These are phyloP conservation scores for Pelargonium australe DNA, from an alignment of 441 rosid species.

Conservation along the genomic window DNA sequence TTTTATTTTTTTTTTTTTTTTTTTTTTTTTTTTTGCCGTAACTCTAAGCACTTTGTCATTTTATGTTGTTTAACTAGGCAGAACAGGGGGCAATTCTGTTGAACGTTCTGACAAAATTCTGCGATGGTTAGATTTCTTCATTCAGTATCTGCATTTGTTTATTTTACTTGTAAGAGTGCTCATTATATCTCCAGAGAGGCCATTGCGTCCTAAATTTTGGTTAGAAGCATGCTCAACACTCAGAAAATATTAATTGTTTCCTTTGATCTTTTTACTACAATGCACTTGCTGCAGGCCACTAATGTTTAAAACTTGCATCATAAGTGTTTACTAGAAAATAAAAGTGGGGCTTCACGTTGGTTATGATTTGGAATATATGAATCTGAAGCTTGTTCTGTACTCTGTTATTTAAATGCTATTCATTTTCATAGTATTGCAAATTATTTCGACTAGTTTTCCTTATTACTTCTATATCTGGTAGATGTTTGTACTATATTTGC, in stretches of 20 bases:
- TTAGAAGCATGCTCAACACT: conserved; percentile 1
- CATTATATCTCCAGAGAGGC: not conserved
- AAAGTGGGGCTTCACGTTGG: not conserved
- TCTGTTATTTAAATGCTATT: not conserved
- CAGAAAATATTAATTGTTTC: not conserved
- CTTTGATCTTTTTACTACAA: not conserved
- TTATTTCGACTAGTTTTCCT: not conserved
- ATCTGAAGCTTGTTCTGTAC: not conserved
- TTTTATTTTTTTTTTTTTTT: too few species aligned
- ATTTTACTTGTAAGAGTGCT: not conserved
- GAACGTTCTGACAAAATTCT: conserved; percentile 85
- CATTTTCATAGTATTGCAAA: not conserved
- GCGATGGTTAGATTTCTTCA: conserved; percentile 44
- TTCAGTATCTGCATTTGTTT: not conserved
- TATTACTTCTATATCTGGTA: not conserved
- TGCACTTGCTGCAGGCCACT: not conserved
- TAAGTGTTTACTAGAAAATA: not conserved
- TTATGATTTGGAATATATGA: not conserved
- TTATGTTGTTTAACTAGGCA: conserved; percentile 45
- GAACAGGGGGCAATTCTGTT: conserved; percentile 95
- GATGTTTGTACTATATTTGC: not conserved
- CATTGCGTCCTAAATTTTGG: not conserved
- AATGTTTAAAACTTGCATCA: not conserved
- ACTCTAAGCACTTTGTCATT: conserved; percentile 6
- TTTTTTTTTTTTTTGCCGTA: not conserved